phyloP scores from a whole-genome alignment of 2,329 filamentous ascomycete genomes.

The Bisporella sp. region DNA sequence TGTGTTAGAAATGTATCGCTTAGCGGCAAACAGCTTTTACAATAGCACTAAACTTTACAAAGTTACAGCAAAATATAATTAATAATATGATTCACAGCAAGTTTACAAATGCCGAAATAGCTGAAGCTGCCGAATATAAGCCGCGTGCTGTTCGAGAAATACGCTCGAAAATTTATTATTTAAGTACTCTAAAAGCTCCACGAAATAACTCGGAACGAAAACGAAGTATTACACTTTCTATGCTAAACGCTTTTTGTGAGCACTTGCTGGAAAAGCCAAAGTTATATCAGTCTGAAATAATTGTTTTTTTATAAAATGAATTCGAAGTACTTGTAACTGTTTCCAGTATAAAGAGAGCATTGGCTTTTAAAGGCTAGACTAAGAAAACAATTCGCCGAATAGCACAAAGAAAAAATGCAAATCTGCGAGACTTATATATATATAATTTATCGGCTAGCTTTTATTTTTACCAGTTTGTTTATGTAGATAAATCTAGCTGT shows the following conservation, averaged over 20 bases:
- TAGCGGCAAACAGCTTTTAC: too few relatives aligned
- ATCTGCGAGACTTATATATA: slow-evolving; percentile 3
- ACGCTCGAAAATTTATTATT: neutral
- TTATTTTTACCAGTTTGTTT: neutral
- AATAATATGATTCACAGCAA: too few relatives aligned
- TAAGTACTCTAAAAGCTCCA: neutral
- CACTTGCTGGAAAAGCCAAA: neutral
- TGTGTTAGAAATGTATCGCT: too few relatives aligned
- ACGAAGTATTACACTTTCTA: neutral
- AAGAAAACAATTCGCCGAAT: slow-evolving; percentile 2
- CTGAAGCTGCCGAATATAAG: too few relatives aligned
- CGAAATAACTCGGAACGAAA: neutral
- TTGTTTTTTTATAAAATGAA: neutral
- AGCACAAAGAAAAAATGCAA: neutral
- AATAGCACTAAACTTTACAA: too few relatives aligned
- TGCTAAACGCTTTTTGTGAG: neutral
- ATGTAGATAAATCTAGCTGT: neutral
- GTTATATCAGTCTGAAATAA: neutral
- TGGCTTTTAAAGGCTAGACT: neutral
- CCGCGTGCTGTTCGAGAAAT: too few relatives aligned
- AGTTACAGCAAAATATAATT: too few relatives aligned
- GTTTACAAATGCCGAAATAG: too few relatives aligned
- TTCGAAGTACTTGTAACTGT: neutral
- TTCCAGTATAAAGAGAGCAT: neutral
- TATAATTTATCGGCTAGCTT: neutral